These are phyloP conservation scores for Asclepias syriaca DNA, from an alignment of 257 asterid genomes.

Conservation along the genomic window DNA sequence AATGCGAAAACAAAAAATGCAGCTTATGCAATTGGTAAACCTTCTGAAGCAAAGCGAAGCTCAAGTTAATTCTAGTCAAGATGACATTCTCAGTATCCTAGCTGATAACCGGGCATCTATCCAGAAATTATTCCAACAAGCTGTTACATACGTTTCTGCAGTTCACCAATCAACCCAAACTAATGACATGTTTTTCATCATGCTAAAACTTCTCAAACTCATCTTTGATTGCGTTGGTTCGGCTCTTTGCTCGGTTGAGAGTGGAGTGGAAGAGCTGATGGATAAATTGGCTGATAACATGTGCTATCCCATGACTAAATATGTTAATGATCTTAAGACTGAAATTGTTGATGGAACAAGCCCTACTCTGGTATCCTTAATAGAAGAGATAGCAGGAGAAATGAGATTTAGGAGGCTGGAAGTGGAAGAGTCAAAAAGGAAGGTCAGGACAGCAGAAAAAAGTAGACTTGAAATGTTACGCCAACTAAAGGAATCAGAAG, in stretches of 20 bases:
- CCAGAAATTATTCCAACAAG: constrained; percentile 42
- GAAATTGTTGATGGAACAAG: constrained; percentile 54
- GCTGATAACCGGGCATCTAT: constrained; percentile 39
- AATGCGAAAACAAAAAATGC: constrained; percentile 51
- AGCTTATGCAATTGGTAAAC: constrained; percentile 46
- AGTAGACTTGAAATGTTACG: constrained; percentile 38
- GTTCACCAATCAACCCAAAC: constrained; percentile 34
- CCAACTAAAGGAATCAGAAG: constrained; percentile 47
- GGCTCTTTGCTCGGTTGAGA: constrained; percentile 62
- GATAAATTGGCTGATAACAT: constrained; percentile 47
- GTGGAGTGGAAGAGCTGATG: constrained; percentile 53
- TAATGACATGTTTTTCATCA: constrained; percentile 31
- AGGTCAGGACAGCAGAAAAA: constrained; percentile 39
- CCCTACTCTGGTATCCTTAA: constrained; percentile 39
- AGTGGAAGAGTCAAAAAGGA: constrained; percentile 60
- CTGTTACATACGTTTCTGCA: constrained; percentile 41
- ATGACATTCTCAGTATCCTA: constrained; percentile 47
- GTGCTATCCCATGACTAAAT: constrained; percentile 70
- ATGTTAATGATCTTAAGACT: constrained; percentile 49
- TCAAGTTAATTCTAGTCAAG: constrained; percentile 62
- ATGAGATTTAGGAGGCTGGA: constrained; percentile 44
- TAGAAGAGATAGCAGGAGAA: constrained; percentile 57
- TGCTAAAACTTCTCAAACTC: constrained; percentile 45
- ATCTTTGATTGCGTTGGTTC: constrained; percentile 39
- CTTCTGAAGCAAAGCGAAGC: constrained; percentile 55